phyloP scores from a whole-genome alignment of 2,329 filamentous ascomycete species.

The Colletotrichum nymphaeae region DNA sequence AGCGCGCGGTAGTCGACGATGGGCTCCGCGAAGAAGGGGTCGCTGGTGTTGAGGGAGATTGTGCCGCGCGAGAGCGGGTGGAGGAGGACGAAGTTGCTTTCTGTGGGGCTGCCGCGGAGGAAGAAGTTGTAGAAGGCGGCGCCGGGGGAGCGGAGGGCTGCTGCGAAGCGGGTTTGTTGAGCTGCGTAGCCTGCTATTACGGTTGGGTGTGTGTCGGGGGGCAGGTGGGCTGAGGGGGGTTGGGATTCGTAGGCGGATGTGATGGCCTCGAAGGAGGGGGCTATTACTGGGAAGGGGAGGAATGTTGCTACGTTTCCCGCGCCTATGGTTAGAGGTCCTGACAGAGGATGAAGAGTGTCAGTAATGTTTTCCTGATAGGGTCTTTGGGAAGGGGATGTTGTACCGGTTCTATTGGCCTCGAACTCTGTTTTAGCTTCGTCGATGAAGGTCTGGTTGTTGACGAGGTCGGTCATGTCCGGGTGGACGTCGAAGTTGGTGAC shows the following conservation, averaged over 20 bases:
- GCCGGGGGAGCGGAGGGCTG: conserved; percentile 30
- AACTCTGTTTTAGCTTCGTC: conserved; percentile 32
- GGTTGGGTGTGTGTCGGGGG: conserved; percentile 31
- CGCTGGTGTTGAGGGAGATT: conserved; percentile 42
- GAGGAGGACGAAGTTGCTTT: conserved; percentile 30
- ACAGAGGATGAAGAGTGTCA: no score
- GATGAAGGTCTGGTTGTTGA: conserved; percentile 32
- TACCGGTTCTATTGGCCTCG: conserved; percentile 32
- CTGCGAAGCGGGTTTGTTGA: conserved; percentile 45
- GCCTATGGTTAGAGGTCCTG: conserved; percentile 37
- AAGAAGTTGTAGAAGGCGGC: neutral
- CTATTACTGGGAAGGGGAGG: conserved; percentile 37
- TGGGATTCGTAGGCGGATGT: conserved; percentile 36
- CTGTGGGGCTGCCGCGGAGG: no score
- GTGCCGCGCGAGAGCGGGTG: conserved; percentile 43
- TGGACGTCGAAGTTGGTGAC: conserved; percentile 37
- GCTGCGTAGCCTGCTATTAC: conserved; percentile 49
- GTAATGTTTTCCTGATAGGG: no score
- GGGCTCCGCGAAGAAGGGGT: conserved; percentile 43
- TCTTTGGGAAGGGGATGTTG: no score
- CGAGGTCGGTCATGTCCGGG: conserved; percentile 34
- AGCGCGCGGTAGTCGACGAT: conserved; percentile 42
- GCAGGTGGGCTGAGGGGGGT: conserved; percentile 36
- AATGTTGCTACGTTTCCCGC: conserved; percentile 37
- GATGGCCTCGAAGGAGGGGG: conserved; percentile 37